Percentiles rank a stretch among this genome's conserved stretches.
These are phyloP conservation scores for Apiotrichum mycotoxinovorans DNA, from an alignment of 1,284 basidiomycete species.

Conservation along the genomic window DNA sequence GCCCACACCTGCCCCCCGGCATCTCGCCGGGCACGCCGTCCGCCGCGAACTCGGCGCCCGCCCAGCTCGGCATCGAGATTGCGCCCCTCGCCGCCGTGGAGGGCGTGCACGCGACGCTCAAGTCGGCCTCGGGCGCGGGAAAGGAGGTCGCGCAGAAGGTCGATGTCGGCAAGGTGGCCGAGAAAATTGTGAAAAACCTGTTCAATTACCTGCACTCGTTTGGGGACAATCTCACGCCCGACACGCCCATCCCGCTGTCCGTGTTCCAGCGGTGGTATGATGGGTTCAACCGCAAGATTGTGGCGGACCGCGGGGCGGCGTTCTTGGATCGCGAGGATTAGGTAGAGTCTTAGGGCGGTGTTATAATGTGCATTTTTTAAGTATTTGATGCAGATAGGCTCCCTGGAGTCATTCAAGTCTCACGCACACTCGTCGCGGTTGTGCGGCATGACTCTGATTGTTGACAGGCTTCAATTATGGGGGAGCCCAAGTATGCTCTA, in stretches of 20 bases:
- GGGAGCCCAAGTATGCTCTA: no score
- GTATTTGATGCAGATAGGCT: no score
- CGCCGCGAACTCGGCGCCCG: conserved; percentile 52
- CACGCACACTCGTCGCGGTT: no score
- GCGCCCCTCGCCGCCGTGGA: conserved; percentile 54
- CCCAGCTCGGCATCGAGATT: conserved; percentile 56
- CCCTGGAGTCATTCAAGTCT: no score
- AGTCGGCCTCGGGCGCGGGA: conserved; percentile 45
- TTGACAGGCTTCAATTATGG: no score
- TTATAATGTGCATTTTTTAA: no score
- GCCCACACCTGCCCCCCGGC: conserved; percentile 54
- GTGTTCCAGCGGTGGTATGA: conserved; percentile 80
- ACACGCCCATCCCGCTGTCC: conserved; percentile 68
- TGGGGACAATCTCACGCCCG: conserved; percentile 56
- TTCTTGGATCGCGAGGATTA: conserved; percentile 70
- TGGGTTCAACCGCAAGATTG: conserved; percentile 67
- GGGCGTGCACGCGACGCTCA: conserved; percentile 54
- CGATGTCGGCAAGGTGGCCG: conserved; percentile 45
- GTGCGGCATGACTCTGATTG: no score
- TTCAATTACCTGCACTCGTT: conserved; percentile 83
- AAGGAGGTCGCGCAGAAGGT: conserved; percentile 32
- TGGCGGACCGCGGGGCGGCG: conserved; percentile 60
- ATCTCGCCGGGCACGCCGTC: conserved; percentile 14
- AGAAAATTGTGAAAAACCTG: conserved; percentile 54
- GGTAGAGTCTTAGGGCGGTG: background rate